Conservation (phyloP, 169 alveolate genomes). For the Plasmodium vinckei region DNA sequence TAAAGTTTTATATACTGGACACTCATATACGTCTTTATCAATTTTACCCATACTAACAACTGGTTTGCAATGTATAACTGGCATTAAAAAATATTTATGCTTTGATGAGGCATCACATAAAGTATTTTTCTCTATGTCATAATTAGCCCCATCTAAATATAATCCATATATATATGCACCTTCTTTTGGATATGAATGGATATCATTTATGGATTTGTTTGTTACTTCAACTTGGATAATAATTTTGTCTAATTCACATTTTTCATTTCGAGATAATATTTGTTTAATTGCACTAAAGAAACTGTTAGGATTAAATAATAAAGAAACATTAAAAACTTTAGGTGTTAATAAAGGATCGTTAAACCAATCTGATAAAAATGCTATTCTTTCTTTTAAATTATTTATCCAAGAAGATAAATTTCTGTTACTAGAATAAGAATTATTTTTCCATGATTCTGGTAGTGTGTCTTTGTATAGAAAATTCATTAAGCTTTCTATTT, state of each 20-base stretch:
- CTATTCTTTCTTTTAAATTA: conserved; percentile 92
- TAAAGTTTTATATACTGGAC: conserved; percentile 95
- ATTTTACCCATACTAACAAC: conserved; percentile 83
- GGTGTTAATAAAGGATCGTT: conserved; percentile 94
- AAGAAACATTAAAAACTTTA: conserved; percentile 92
- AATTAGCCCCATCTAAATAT: conserved; percentile 93
- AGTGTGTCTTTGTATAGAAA: conserved; percentile 89
- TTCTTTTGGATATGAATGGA: conserved; percentile 91
- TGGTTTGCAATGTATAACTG: conserved; percentile 96
- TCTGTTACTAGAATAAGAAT: conserved; percentile 94
- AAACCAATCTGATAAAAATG: conserved; percentile 93
- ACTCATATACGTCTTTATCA: conserved; percentile 92
- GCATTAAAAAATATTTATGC: conserved; percentile 95
- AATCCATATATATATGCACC: conserved; percentile 93
- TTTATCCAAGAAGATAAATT: conserved; percentile 94
- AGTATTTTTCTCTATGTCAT: conserved; percentile 91
- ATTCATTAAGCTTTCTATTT: conserved; percentile 92
- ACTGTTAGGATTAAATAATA: conserved; percentile 95
- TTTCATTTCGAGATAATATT: conserved; percentile 92
- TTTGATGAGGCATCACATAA: conserved; percentile 95
- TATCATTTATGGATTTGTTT: conserved; percentile 91
- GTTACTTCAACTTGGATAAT: conserved; percentile 94
- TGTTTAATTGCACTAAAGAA: conserved; percentile 97
- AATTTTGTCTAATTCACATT: conserved; percentile 93
- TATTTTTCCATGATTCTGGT: conserved; percentile 93